These are phyloP conservation scores for Puccinia hordei DNA, from an alignment of 1,284 basidiomycete species.

Conservation along the genomic window DNA sequence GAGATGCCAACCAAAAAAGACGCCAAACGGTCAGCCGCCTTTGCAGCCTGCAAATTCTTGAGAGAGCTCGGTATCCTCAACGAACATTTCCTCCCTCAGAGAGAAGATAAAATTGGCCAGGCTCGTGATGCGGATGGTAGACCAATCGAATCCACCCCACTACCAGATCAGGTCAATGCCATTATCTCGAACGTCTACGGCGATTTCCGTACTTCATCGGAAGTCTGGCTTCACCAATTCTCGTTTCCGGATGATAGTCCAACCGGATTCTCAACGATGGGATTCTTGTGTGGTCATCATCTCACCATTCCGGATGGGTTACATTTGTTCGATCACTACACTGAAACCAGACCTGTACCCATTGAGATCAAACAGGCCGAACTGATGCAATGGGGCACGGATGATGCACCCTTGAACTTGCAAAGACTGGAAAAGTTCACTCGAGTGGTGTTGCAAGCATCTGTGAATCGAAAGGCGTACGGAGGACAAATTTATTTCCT, in stretches of 20 bases:
- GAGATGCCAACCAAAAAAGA: constrained; percentile 65
- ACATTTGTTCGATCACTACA: constrained; percentile 12
- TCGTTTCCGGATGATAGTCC: constrained; percentile 21
- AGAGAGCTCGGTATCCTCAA: constrained; percentile 73
- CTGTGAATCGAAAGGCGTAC: constrained; percentile 32
- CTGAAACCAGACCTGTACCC: background rate
- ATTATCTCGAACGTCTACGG: constrained; percentile 45
- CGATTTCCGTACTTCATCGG: constrained; percentile 4
- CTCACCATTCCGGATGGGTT: constrained; percentile 15
- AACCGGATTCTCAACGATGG: constrained; percentile 14
- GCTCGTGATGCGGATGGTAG: constrained; percentile 55
- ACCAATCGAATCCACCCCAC: constrained; percentile 4
- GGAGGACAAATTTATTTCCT: constrained; percentile 39
- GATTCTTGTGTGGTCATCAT: constrained; percentile 18
- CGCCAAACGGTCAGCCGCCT: constrained; percentile 78
- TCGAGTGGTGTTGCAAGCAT: constrained; percentile 35
- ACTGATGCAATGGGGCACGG: background rate
- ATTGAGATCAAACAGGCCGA: constrained; percentile 8
- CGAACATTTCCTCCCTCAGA: constrained; percentile 72
- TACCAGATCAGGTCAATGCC: constrained; percentile 34
- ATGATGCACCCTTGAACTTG: background rate
- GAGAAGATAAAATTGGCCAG: constrained; percentile 55
- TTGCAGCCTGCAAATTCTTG: constrained; percentile 70
- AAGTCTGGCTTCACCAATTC: constrained; percentile 19
- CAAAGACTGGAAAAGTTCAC: constrained; percentile 35